Base-by-base conservation (phyloP, 352 stramenopile genomes). In the Blastocystis sp. region DNA sequence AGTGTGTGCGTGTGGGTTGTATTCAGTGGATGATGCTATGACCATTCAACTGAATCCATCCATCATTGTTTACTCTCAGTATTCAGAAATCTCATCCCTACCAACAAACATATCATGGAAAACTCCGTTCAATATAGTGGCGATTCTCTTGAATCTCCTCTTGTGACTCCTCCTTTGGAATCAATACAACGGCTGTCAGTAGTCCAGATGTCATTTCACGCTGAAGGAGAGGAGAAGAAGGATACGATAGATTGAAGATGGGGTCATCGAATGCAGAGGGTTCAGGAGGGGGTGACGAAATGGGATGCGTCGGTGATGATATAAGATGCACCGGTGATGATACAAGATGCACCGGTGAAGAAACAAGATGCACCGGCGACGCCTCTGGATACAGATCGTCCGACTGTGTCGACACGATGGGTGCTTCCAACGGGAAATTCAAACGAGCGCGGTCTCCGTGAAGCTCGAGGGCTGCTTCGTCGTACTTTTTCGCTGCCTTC, bases 401-500 rank as follows among this genome's bases (percentile, higher is more conserved):
- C n/a, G n/a, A n/a, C n/a, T n/a, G n/a, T n/a, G n/a, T n/a, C 6
- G 63, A 75, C 18, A 46, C 36, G 9, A 75, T 48, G n/a, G 63
- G 24, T 11, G 18, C 24, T n/a, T 51, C 36, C 7, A 24, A 29
- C 8, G 67, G 67, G 34, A 78, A 78, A 61, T 78, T 78, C 34
- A 78, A 46, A 29, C 29, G 46, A 4, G 67, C 67, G 21, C 67
- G 67, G 11, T 78, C 42, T 61, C 67, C 67, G 38, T 78, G 67
- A 6, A 56, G 49, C 48, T 78, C 24, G 7, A 38, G 4, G 11
- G 67, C 67, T 44, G 67, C 67, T 4, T 51, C 7, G 38, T 78
- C 67, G 57, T 78, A 78, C 4, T 40, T 36, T 51, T 78, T 78
- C 9, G 67, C 67, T 61, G 67, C 67, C 24, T 78, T 18, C 67